Base-by-base conservation (phyloP, 257 asterid species). In the Haberlea rhodopensis region DNA sequence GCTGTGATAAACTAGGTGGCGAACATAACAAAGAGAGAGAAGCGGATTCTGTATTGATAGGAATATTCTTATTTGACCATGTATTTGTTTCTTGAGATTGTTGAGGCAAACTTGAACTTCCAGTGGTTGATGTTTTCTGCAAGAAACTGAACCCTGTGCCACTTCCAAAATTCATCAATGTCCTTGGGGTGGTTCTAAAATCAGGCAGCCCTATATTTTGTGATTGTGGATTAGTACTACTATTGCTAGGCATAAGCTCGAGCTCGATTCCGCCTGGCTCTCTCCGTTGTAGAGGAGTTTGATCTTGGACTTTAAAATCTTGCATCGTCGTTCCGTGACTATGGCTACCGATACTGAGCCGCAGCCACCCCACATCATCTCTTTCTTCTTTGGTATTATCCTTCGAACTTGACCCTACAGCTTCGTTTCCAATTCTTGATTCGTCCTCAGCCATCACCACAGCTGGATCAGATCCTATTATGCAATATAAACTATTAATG, bases 371-470 rank as follows among this genome's bases (percentile, higher is more conserved):
- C 11, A 76, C 71, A 3, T 84, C 83, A 16, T 62, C 59, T 0
- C 69, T 66, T 0, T 59, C 76, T 2, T 73, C 66, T 0, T 54
- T 45, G 1, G 51, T 55, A 20, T 3, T 45, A 31, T 71, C 75
- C n/a, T 72, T 81, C 0, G 80, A 72, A 7, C 68, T 80, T 0
- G 87, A 80, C 22, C 71, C 73, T 2, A 60, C 62, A 4, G 57
- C 76, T 62, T 73, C 78, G 51, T 73, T 67, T 8, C 67, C 68
- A 8, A 18, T 63, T 49, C 53, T 78, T 9, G 81, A 74, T 23
- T 82, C 85, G 29, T 87, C 88, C 51, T 90, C 91, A 24, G 90
- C 82, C 91, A 79, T 81, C 63, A 53, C n/a, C n/a, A n/a, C 11
- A n/a, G 55, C 71, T 57, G 65, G 80, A 79, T 82, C 85, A 57